A percentile compares a stretch with the other conserved stretches of the same genome.
phyloP scores from a whole-genome alignment of 1,139 yeast genomes.

The Debaryomyces nepalensis region DNA sequence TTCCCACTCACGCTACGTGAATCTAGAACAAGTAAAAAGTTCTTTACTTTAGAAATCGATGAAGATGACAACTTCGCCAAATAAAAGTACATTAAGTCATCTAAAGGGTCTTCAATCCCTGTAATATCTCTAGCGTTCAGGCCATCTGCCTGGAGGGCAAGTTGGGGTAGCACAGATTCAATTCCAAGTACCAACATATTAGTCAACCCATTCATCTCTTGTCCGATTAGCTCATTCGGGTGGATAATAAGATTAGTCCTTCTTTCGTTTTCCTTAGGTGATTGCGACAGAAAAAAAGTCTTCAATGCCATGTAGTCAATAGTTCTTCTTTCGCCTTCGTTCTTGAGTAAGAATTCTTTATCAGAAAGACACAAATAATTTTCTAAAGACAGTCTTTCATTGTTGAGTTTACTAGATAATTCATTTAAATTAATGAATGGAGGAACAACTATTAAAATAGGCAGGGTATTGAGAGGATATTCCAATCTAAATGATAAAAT shows the following conservation, averaged over 20 bases:
- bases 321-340: not conserved
- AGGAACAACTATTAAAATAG: conserved; percentile 25
- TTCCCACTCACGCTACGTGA: conserved; percentile 12
- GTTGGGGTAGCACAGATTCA: conserved; percentile 29
- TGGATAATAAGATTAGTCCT: conserved; percentile 15
- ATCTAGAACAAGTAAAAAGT: conserved; percentile 22
- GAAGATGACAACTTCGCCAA: conserved; percentile 21
- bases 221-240: conserved; percentile 26
- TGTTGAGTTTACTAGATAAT: conserved; percentile 5
- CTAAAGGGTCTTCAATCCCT: conserved; percentile 31
- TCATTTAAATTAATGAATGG: conserved; percentile 14
- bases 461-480: conserved; percentile 15
- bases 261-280: conserved; percentile 6
- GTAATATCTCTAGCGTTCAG: conserved; percentile 15
- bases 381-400: not conserved
- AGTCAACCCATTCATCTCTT: conserved; percentile 18
- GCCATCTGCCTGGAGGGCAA: conserved; percentile 22
- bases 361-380: not conserved
- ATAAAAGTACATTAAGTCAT: conserved; percentile 29
- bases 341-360: not conserved
- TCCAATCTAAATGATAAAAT: conserved; percentile 14
- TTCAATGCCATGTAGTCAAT: not conserved
- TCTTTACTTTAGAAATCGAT: conserved; percentile 16
- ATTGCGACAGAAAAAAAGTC: conserved; percentile 5
- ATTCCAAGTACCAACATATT: conserved; percentile 29